Evolutionary conservation across 352 stramenopile species (phyloP), one percentile per base, ranked within the genome.

Genomic region (Globisporangium echinulatum): DNA sequence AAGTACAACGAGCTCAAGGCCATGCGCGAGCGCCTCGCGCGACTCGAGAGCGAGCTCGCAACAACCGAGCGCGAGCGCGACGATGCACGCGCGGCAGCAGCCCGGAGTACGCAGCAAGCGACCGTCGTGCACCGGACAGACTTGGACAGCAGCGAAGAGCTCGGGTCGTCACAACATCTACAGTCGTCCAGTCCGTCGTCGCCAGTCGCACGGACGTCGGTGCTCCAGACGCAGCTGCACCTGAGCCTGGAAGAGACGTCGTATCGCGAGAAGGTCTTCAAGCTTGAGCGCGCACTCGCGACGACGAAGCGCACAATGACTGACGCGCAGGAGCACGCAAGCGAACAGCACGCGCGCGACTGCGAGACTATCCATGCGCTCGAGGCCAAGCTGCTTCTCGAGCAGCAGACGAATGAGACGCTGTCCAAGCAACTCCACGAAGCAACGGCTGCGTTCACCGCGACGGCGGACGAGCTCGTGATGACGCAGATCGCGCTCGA

Each of bases 1-100:
- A 79, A 81, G 7, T 89, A 92, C 64, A 81, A 70, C 47, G 80
- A 90, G 39, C 70, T 74, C 38, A 77, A 82, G 42, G 58, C 56
- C 0, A 55, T 92, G 8, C 81, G 81, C 1, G 78, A 88, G 33
- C 71, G 73, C 0, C 71, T 89, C 19, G 59, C 43, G 1, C 58
- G 70, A 14, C 56, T 92, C 0, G 75, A 90, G 59, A 68, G 63
- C 40, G 74, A 81, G 10, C 56, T 90, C 4, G 57, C 71, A 0
- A 51, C 67, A 0, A 64, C 62, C 14, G 63, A 69, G 50, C 48
- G 46, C 9, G 74, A 87, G 54, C 66, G 73, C 1, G 63, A 85
- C 42, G 67, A 82, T 40, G 68, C 73, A 8, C 62, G 64, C 1
- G 60, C 75, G 0, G 42, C 40, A 1, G 44, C 58, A 4, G 50